Evolutionary conservation across 495 filamentous ascomycete genomes (phyloP), one percentile per base, ranked within the genome.

Genomic region (Talaromyces proteolyticus): DNA sequence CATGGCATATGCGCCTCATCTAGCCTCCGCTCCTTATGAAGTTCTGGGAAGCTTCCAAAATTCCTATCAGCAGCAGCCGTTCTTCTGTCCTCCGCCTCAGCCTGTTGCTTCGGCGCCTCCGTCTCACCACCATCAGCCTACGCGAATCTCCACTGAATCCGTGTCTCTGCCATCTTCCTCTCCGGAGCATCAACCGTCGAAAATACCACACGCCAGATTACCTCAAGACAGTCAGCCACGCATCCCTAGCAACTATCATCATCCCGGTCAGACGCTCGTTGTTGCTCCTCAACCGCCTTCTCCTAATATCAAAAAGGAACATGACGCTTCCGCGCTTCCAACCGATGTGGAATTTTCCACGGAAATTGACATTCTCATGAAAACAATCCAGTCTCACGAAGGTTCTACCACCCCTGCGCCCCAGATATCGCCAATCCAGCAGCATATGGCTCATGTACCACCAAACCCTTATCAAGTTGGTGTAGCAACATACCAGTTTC

Each of bases 331-430:
- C 16, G n/a, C 36, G 20, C n/a, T n/a, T 12, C 44, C 55, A 2
- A 41, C 49, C 21, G 76, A 84, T 17, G 59, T 81, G 41, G 72
- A 80, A 41, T 93, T 91, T 66, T 79, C 80, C 24, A 97, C 90
- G 1, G 80, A 87, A 44, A 83, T 97, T 40, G 92, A 97, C 62
- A 81, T 82, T n/a, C 66, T 97, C 36, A 93, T 96, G 89, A 91
- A 88, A 65, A 79, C 87, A 5, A 95, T 97, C 39, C 91, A 97
- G 62, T 72, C 54, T 56, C 67, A 29, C 36, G 26, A 42, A 12
- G 51, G 43, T 18, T 19, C 17, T 38, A 48, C 17, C 10, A 17
- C 47, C 3, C 16, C 22, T 12, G 6, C 12, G 19, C 47, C 16
- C 11, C 37, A 41, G 47, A 11, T 41, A 19, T 41, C 14, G 38